Conservation (phyloP, 768 basidiomycete genomes). For the Chalciporus sphaerocephalus region DNA sequence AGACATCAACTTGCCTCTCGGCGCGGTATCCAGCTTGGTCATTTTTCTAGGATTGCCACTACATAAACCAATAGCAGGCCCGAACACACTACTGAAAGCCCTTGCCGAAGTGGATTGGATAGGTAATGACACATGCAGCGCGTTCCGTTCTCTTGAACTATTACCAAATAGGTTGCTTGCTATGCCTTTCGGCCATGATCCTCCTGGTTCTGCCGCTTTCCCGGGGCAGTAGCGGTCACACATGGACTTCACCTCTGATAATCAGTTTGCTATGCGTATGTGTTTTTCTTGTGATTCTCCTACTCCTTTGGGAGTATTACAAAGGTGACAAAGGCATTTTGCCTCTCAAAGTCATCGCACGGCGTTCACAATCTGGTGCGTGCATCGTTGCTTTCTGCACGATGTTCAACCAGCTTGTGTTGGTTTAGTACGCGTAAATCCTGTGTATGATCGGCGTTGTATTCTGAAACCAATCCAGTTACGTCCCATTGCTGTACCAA, state of each 20-base stretch:
- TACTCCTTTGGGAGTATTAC: constrained; percentile 8
- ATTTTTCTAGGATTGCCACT: constrained; percentile 6
- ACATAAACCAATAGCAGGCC: constrained; percentile 1
- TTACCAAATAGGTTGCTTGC: constrained; percentile 11
- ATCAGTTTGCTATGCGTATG: constrained; percentile 10
- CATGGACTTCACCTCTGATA: constrained; percentile 11
- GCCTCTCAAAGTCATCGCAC: constrained; percentile 5
- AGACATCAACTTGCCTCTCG: constrained; percentile 15
- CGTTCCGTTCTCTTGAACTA: not conserved
- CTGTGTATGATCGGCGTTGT: not conserved
- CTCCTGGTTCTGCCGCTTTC: constrained; percentile 11
- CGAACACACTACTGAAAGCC: not conserved
- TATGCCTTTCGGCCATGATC: constrained; percentile 9
- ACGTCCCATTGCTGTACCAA: constrained; percentile 20
- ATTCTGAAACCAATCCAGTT: constrained; percentile 4
- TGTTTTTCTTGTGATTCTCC: constrained; percentile 1
- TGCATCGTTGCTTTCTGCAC: constrained; percentile 11
- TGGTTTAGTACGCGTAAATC: constrained; percentile 3
- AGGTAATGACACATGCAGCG: not conserved
- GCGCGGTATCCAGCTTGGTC: constrained; percentile 6
- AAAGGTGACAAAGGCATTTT: constrained; percentile 10
- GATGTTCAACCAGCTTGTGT: constrained; percentile 10
- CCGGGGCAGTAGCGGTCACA: constrained; percentile 1
- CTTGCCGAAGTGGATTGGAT: constrained; percentile 14
- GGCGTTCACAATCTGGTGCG: constrained; percentile 11